Conservation (phyloP, 176 grass and related monocot genomes). For the Ananas comosus region DNA sequence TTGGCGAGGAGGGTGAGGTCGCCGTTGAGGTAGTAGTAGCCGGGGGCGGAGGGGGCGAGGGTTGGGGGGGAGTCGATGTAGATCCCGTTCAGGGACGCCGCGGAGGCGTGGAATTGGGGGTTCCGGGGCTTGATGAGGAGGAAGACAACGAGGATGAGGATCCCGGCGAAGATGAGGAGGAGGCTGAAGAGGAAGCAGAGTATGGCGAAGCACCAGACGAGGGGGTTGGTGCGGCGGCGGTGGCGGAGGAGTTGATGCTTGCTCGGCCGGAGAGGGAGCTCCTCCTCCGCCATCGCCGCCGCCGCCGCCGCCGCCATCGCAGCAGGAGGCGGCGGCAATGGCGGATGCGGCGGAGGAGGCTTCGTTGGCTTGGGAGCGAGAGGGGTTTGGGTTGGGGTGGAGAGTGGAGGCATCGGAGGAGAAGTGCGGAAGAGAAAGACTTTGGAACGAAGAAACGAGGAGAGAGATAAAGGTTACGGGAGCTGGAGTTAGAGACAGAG, state of each 20-base stretch:
- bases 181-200: slow-evolving; percentile 76
- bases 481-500: background rate
- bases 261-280: slow-evolving; percentile 17
- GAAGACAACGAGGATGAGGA: slow-evolving; percentile 57
- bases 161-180: slow-evolving; percentile 61
- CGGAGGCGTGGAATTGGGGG: slow-evolving; percentile 48
- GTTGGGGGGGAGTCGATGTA: slow-evolving; percentile 46
- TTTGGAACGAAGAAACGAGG: slow-evolving; percentile 3
- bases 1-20: slow-evolving; percentile 67
- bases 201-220: slow-evolving; percentile 72
- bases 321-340: background rate
- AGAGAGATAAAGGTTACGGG: background rate
- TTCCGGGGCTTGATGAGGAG: slow-evolving; percentile 49
- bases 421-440: slow-evolving; percentile 16
- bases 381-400: background rate
- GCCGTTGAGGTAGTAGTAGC: slow-evolving; percentile 42
- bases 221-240: slow-evolving; percentile 35
- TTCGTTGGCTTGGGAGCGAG: background rate
- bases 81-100: slow-evolving; percentile 61
- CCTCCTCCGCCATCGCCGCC: background rate
- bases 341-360: background rate
- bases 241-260: slow-evolving; percentile 34
- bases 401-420: slow-evolving; percentile 14
- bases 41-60: too few species aligned
- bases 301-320: too few species aligned